Evolutionary conservation across 257 asterid genomes (phyloP).

Genomic region (Primulina eburnea): DNA sequence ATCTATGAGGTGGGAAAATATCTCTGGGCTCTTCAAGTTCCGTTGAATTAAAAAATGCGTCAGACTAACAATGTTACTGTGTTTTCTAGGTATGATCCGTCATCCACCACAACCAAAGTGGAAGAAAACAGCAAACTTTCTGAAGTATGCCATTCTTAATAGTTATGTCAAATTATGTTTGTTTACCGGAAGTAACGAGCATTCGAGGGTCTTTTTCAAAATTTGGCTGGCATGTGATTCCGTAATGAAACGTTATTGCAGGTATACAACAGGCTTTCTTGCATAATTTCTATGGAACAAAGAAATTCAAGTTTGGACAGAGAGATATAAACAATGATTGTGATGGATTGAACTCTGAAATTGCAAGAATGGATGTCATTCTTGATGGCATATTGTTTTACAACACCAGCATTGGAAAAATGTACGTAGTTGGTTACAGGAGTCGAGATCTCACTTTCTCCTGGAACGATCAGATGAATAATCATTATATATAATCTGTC

Average conservation of each 20-base stretch:
- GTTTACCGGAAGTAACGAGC: too few species aligned
- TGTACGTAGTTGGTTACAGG: too few species aligned
- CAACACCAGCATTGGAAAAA: too few species aligned
- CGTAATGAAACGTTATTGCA: slow-evolving; percentile 24
- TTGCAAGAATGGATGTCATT: not conserved
- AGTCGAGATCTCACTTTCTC: too few species aligned
- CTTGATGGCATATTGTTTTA: too few species aligned
- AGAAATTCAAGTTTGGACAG: slow-evolving; percentile 54
- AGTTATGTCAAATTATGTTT: not conserved
- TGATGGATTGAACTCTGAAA: not conserved
- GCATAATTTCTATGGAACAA: slow-evolving; percentile 74
- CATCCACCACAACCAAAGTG: slow-evolving; percentile 28
- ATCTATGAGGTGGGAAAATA: not conserved
- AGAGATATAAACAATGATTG: not conserved
- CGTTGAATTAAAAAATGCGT: not conserved
- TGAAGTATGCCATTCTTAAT: slow-evolving; percentile 39
- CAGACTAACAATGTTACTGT: slow-evolving; percentile 12
- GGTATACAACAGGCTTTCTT: slow-evolving; percentile 73
- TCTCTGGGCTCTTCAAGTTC: too few species aligned
- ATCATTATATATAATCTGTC: too few species aligned
- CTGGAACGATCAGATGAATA: too few species aligned
- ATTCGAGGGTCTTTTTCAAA: not conserved
- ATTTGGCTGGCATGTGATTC: not conserved
- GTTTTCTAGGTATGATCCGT: slow-evolving; percentile 71
- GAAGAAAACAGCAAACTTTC: slow-evolving; percentile 42